Percentiles rank a stretch among this genome's conserved stretches.
Evolutionary conservation across 2,329 filamentous ascomycete genomes (phyloP).

Genomic region (Stemphylium vesicarium): DNA sequence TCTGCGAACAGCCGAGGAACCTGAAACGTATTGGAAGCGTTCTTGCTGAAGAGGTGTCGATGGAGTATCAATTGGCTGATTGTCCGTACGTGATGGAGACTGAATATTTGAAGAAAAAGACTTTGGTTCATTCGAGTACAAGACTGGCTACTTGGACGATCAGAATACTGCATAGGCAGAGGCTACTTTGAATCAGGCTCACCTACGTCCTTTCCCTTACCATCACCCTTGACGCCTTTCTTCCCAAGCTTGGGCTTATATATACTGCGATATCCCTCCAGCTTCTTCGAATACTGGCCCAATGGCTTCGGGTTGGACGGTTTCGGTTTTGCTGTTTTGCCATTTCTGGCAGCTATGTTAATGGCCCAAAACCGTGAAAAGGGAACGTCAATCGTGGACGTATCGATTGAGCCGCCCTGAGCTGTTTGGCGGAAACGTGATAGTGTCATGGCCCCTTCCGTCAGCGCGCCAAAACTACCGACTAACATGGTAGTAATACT

Average conservation of each 20-base stretch:
- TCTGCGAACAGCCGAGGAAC: too few species aligned
- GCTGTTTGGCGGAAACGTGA: slow-evolving; percentile 12
- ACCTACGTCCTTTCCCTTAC: slow-evolving; percentile 13
- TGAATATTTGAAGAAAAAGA: neutral
- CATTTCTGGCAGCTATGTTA: neutral
- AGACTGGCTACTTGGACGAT: slow-evolving; percentile 12
- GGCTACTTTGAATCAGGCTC: slow-evolving; percentile 12
- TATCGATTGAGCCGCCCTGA: slow-evolving; percentile 12
- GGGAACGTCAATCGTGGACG: slow-evolving; percentile 59
- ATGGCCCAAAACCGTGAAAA: slow-evolving; percentile 47
- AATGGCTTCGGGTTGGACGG: neutral
- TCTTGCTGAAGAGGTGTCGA: neutral
- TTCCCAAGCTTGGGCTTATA: neutral
- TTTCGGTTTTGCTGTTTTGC: too few species aligned
- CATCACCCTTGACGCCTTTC: neutral
- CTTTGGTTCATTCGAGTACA: neutral
- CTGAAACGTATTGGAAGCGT: neutral
- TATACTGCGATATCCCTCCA: neutral
- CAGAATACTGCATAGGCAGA: slow-evolving; percentile 5
- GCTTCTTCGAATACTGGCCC: neutral
- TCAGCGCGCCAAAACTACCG: slow-evolving; percentile 67
- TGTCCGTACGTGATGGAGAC: neutral
- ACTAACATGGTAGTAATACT: slow-evolving; percentile 28
- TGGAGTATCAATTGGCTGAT: neutral
- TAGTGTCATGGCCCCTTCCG: slow-evolving; percentile 59